Evolutionary conservation across 129 eudicot genomes (phyloP).

Genomic region (Smallanthus sonchifolius): DNA sequence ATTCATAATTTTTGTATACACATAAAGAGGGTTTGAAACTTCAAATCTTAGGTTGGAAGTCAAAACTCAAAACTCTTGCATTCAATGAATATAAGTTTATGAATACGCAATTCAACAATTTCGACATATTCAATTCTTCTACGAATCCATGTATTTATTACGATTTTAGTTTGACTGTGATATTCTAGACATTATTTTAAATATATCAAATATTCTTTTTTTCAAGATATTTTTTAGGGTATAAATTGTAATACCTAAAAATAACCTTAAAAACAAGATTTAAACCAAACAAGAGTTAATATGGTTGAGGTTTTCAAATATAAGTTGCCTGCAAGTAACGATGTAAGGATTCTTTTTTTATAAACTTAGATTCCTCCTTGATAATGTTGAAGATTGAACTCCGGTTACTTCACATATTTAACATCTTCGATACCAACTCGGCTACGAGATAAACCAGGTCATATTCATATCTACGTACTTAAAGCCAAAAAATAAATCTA

Average conservation of each 20-base stretch:
- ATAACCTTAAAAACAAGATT: not conserved
- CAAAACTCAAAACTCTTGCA: constrained; percentile 7
- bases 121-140: not conserved
- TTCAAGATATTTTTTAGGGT: not conserved
- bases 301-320: too few relatives aligned
- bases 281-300: too few relatives aligned
- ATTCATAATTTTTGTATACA: not conserved
- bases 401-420: too few relatives aligned
- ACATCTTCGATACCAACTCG: too few relatives aligned
- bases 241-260: not conserved
- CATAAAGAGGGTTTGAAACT: not conserved
- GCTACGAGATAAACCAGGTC: not conserved
- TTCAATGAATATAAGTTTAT: not conserved
- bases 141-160: not conserved
- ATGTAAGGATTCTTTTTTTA: too few relatives aligned
- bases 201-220: not conserved
- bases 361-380: too few relatives aligned
- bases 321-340: too few relatives aligned
- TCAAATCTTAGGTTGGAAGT: constrained; percentile 10
- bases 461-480: not conserved
- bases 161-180: not conserved
- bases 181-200: not conserved
- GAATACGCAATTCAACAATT: not conserved
- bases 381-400: too few relatives aligned
- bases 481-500: not conserved